Base-by-base conservation (phyloP, 1,284 basidiomycete genomes). In the Naganishia cerealis region DNA sequence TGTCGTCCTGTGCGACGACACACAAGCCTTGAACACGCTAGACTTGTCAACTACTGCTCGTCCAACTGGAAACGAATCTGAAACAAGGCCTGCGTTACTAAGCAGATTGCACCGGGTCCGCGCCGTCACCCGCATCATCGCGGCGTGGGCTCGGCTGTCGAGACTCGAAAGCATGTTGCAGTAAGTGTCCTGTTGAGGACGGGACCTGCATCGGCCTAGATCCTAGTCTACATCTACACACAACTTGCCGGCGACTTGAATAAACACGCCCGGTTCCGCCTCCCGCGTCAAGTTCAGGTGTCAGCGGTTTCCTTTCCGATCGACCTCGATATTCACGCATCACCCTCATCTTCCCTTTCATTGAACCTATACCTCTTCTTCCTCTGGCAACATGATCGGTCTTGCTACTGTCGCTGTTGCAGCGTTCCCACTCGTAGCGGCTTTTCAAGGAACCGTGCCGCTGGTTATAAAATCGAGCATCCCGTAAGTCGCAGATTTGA, bases 401-500 rank as follows among this genome's bases (percentile, higher is more conserved):
- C 59, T 63, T 9, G 59, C 59, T 10, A 36, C 38, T 18, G 59
- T 26, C 24, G 59, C 59, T 42, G 26, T 63, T 40, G 59, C 59
- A 42, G 59, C 59, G 8, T 38, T 63, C n/a, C 59, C 56, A 4
- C 50, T 61, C 3, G 58, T 54, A 3, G 39, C 58, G 5, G 67
- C 67, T 24, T 67, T 55, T n/a, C 50, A 67, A 38, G 67, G 58
- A 0, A 67, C 67, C 1, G 52, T 61, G 40, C 67, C 67, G 29
- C 43, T 67, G 18, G 58, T 67, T 18, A 52, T 67, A 3, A 42
- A 54, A 40, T 62, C 58, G 18, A 56, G 16, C n/a, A 52, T 40
- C 48, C 59, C 53, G 67, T 67, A 43, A 62, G 67, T 67, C 48
- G 1, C n/a, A 15, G 9, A 13, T 52, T 18, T 18, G 8, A 36